Conservation (phyloP, 2,329 filamentous ascomycete genomes). For the Aspergillus calidoustus region DNA sequence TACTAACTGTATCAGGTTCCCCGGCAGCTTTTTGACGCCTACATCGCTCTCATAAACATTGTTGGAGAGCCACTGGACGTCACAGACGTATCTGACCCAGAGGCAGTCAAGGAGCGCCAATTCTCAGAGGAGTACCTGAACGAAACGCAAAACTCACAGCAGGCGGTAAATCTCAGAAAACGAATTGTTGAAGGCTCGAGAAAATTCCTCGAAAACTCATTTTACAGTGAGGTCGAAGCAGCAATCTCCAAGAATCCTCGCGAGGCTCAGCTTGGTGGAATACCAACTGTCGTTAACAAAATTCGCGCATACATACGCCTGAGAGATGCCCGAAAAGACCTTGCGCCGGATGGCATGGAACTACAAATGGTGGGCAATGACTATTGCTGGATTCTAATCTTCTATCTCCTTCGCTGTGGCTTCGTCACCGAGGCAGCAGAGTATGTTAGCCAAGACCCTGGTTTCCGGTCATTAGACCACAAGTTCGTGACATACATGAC, state of each 20-base stretch:
- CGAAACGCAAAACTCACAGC: constrained; percentile 67
- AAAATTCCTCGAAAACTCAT: constrained; percentile 77
- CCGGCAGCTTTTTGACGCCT: constrained; percentile 78
- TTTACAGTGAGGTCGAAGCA: constrained; percentile 76
- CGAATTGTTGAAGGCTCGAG: constrained; percentile 81
- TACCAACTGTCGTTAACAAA: constrained; percentile 86
- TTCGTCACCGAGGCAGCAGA: constrained; percentile 81
- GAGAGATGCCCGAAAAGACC: constrained; percentile 76
- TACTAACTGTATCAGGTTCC: constrained; percentile 59
- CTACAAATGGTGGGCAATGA: constrained; percentile 80
- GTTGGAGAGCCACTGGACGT: constrained; percentile 71
- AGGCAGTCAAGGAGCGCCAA: constrained; percentile 73
- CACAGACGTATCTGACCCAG: constrained; percentile 63
- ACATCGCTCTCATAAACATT: constrained; percentile 78
- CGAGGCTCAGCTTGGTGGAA: constrained; percentile 86
- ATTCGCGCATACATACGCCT: constrained; percentile 90
- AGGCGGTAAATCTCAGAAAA: constrained; percentile 71
- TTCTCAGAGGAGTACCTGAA: constrained; percentile 79
- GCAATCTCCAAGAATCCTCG: constrained; percentile 81
- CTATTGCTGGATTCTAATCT: constrained; percentile 92
- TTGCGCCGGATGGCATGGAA: constrained; percentile 79
- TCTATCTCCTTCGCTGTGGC: constrained; percentile 85
- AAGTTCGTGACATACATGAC: constrained; percentile 88
- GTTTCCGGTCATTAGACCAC: constrained; percentile 88
- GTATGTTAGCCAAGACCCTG: constrained; percentile 79